Base-by-base conservation (phyloP, 768 basidiomycete genomes). In the Leccinum barrowsii region DNA sequence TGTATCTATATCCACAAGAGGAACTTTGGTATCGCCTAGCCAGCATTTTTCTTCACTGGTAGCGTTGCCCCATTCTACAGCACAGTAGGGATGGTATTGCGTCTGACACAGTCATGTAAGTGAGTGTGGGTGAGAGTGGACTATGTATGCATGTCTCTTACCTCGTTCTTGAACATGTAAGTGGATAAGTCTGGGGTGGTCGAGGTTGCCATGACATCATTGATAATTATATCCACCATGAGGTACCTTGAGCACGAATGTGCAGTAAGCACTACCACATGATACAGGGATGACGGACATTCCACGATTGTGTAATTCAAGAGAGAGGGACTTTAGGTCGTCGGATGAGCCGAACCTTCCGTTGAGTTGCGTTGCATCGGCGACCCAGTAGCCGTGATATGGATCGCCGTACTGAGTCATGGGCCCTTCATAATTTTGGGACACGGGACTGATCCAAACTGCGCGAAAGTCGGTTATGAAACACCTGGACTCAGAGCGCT, bases 361-460 rank as follows among this genome's bases (percentile, higher is more conserved):
- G 73, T 92, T 93, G 42, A 93, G 78, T 61, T 80, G 65, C 58
- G 83, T 76, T 28, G 87, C 78, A 69, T 93, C 86, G 53, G 83
- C 80, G 30, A 84, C 79, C 90, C 92, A 93, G 73, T 93, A 92
- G 17, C 91, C 91, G 65, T 92, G 91, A 73, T 94, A 94, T 15
- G 92, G 75, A 65, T 91, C 88, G 19, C 91, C 90, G 68, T 92
- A 93, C 1, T 82, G 75, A 3, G 89, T 85, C 50, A 80, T 68
- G 12, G 86, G 82, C 0, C 89, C 89, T 37, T 88, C 73, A 59
- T 88, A 90, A 69, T 92, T 92, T 72, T 90, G 82, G 58, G 82
- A 85, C 17, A 93, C 81, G 11, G 91, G 92, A 59, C 87, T 89
- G 59, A 91, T 92, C 90, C 90, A 93, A 49, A 92, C 86, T 86